phyloP scores from a whole-genome alignment of 2,329 filamentous ascomycete species.

The Orbilia javanica region DNA sequence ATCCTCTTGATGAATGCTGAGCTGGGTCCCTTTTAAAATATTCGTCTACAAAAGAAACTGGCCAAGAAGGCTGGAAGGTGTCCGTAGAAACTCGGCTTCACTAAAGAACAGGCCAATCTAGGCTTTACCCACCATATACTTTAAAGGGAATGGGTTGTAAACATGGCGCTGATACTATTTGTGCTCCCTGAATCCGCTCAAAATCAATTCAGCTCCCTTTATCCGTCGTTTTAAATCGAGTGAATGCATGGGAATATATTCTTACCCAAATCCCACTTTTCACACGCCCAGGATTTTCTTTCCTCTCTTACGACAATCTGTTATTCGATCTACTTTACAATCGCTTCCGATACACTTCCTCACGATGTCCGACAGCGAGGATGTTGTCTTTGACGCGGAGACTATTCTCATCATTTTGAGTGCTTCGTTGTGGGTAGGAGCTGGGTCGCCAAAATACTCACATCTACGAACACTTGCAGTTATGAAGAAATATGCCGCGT shows the following conservation, averaged over 20 bases:
- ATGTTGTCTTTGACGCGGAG: background rate
- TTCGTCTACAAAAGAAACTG: background rate
- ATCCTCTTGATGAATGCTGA: background rate
- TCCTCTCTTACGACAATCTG: background rate
- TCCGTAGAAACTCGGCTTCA: background rate
- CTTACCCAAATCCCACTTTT: background rate
- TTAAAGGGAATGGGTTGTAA: background rate
- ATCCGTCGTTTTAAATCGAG: background rate
- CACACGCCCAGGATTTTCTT: background rate
- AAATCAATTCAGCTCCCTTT: background rate
- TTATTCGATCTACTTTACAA: background rate
- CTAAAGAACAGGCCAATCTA: background rate
- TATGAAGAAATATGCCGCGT: constrained; percentile 5
- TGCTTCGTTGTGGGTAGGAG: constrained; percentile 11
- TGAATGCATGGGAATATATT: background rate
- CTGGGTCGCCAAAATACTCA: constrained; percentile 18
- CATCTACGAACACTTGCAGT: background rate
- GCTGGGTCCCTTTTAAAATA: background rate
- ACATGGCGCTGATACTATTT: background rate
- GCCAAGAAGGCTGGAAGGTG: background rate
- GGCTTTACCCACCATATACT: background rate
- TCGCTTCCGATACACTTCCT: background rate
- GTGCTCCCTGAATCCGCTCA: background rate
- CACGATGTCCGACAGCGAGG: background rate
- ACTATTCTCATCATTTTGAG: background rate